Evolutionary conservation across 2,329 filamentous ascomycete genomes (phyloP).

Genomic region (Aspergillus luchuensis): DNA sequence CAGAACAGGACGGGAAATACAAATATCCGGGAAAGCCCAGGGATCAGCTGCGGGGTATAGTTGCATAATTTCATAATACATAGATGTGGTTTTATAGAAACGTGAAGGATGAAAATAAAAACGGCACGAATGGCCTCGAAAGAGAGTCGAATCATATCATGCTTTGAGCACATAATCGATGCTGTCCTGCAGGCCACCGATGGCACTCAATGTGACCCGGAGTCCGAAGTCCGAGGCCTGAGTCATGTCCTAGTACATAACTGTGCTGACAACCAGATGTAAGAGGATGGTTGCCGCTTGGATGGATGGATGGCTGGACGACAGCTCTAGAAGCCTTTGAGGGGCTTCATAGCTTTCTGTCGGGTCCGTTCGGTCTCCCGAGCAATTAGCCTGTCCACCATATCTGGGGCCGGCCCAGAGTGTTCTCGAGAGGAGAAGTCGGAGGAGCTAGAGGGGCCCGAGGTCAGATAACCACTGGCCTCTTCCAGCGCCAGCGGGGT

Average conservation of each 20-base stretch:
- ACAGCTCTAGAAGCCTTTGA: slow-evolving; percentile 30
- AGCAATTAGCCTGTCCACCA: slow-evolving; percentile 38
- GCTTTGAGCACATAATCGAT: not conserved
- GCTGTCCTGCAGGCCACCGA: not conserved
- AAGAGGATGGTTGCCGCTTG: not conserved
- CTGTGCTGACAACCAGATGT: no score
- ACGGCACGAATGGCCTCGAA: not conserved
- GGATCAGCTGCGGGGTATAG: slow-evolving; percentile 20
- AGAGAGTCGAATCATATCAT: not conserved
- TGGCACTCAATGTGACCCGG: not conserved
- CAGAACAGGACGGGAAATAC: slow-evolving; percentile 11
- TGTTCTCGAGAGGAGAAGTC: slow-evolving; percentile 26
- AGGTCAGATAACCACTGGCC: slow-evolving; percentile 44
- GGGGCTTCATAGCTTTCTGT: slow-evolving; percentile 30
- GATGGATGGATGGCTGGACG: not conserved
- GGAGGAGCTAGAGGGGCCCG: slow-evolving; percentile 30
- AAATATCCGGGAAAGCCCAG: slow-evolving; percentile 3
- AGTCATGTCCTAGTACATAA: not conserved
- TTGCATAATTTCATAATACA: slow-evolving; percentile 11
- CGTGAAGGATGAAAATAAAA: not conserved
- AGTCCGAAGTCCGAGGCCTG: not conserved
- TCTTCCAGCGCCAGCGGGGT: slow-evolving; percentile 48
- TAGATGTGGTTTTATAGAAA: not conserved
- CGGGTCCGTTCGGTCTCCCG: slow-evolving; percentile 37
- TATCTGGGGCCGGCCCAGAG: slow-evolving; percentile 32